These are phyloP conservation scores for Boeremia lycopersici DNA, from an alignment of 2,329 filamentous ascomycete species.

Conservation along the genomic window DNA sequence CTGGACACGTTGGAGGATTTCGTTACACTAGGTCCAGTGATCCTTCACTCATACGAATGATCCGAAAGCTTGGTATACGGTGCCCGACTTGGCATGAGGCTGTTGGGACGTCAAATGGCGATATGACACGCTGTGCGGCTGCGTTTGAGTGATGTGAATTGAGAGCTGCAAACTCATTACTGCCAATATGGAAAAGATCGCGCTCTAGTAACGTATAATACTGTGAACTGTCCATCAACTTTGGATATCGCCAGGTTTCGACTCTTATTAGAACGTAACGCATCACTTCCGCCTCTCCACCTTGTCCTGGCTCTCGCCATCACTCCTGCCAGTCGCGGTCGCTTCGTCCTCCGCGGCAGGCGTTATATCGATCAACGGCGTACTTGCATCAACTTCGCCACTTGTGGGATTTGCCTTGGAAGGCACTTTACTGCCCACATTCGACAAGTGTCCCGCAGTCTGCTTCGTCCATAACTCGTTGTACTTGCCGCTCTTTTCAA, in stretches of 20 bases:
- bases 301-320: constrained; percentile 7
- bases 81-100: not conserved
- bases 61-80: constrained; percentile 1
- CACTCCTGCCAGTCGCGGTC: constrained; percentile 20
- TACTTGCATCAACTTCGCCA: constrained; percentile 13
- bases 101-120: not conserved
- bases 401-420: constrained; percentile 25
- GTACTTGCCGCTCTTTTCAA: constrained; percentile 74
- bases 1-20: not conserved
- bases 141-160: not conserved
- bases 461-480: constrained; percentile 90
- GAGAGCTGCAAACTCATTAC: not conserved
- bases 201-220: no score
- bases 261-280: not conserved
- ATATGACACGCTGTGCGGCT: not conserved
- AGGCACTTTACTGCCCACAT: constrained; percentile 20
- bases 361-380: constrained; percentile 33
- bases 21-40: not conserved
- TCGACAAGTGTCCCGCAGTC: constrained; percentile 49
- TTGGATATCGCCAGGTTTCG: not conserved
- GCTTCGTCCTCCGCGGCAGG: constrained; percentile 29
- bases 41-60: not conserved
- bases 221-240: no score
- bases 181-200: no score
- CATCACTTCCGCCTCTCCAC: constrained; percentile 22